Evolutionary conservation across 768 basidiomycete genomes (phyloP), one percentile per base, ranked within the genome.

Genomic region (Phanerodontia chrysosporium): DNA sequence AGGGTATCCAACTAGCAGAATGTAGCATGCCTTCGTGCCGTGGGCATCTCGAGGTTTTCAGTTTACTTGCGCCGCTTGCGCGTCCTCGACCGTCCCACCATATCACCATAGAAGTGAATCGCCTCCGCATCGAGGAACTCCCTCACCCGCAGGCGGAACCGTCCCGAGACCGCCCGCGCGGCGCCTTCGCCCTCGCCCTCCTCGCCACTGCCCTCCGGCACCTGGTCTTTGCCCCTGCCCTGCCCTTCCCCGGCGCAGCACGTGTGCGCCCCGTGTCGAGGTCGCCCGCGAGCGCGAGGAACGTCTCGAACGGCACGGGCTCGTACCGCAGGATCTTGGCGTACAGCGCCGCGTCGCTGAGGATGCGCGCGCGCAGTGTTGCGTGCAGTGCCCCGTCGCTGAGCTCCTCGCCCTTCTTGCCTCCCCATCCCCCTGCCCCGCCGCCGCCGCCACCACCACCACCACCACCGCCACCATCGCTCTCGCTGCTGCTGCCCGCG

Each of bases 261-360:
- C 28, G 53, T 71, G 32, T 42, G 8, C 10, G 39, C 39, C 10
- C 8, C 4, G 39, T 42, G 29, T 71, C 75, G 1, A 60, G 30
- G 18, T 68, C 70, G n/a, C 64, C 64, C 8, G 76, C 81, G 30
- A 82, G 59, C 49, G 74, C 65, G 56, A 80, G 55, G 61, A 88
- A 85, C 3, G 78, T 69, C 57, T 83, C 75, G 57, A 87, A 81
- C 62, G 78, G 75, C 46, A 88, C 74, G 16, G 87, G 86, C 86
- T 90, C 86, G 66, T 84, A 87, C 27, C 86, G 83, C 62, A 90
- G 68, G 59, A 90, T 78, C 39, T 82, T 80, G 35, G 77, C 67
- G 66, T 87, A 73, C 6, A 90, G 73, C 48, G 72, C 71, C 13
- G 65, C 68, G 69, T 88, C 77, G 51, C 70, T 62, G 2, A 76